These are phyloP conservation scores for Panicum virgatum DNA, from an alignment of 202 grass and related monocot genomes.

Conservation along the genomic window DNA sequence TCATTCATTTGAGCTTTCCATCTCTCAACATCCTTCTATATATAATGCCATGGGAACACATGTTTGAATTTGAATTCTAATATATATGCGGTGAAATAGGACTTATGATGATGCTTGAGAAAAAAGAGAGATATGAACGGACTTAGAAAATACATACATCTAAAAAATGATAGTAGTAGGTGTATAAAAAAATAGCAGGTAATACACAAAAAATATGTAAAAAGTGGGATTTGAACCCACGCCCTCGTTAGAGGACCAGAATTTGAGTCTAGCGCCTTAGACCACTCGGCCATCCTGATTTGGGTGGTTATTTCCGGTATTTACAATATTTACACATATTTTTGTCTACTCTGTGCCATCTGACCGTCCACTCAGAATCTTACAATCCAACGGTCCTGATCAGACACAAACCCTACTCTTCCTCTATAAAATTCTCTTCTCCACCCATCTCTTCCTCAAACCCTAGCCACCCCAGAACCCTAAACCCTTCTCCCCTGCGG, in stretches of 20 bases:
- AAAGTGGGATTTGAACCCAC: conserved; percentile 96
- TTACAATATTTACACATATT: too few relatives aligned
- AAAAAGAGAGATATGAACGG: too few relatives aligned
- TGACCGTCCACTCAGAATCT: conserved; percentile 1
- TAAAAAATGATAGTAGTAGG: too few relatives aligned
- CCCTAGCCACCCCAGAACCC: conserved; percentile 37
- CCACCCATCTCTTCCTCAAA: not conserved
- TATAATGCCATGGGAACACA: too few relatives aligned
- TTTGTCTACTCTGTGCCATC: not conserved
- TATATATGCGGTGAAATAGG: too few relatives aligned
- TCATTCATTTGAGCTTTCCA: too few relatives aligned
- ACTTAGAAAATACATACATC: too few relatives aligned
- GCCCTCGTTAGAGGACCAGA: conserved; percentile 83
- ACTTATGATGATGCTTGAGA: too few relatives aligned
- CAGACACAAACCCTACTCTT: conserved; percentile 23
- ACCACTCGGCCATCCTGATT: conserved; percentile 99
- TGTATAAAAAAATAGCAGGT: too few relatives aligned
- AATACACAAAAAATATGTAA: conserved; percentile 41
- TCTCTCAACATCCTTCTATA: too few relatives aligned
- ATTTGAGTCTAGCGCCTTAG: conserved; percentile 99
- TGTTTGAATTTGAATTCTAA: too few relatives aligned
- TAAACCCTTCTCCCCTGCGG: conserved; percentile 34
- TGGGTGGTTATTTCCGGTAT: too few relatives aligned
- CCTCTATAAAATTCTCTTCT: conserved; percentile 33
- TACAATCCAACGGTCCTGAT: not conserved